These are phyloP conservation scores for Alternaria triticimaculans DNA, from an alignment of 2,329 filamentous ascomycete genomes.

Conservation along the genomic window DNA sequence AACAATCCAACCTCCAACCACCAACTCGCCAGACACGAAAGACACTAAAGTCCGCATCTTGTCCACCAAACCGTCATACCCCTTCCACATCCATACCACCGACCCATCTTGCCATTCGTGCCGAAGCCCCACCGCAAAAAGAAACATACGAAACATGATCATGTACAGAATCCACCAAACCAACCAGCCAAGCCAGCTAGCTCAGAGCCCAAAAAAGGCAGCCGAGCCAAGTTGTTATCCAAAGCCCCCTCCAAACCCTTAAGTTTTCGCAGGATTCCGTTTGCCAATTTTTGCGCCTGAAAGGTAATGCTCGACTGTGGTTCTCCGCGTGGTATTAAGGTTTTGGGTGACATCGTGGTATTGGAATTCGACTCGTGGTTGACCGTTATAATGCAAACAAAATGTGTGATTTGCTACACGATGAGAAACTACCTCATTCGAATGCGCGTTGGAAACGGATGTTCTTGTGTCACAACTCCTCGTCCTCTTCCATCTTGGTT, in stretches of 20 bases:
- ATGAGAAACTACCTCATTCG: slow-evolving; percentile 9
- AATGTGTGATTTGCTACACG: not conserved
- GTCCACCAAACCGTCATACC: not conserved
- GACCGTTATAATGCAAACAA: not conserved
- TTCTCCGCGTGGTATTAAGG: not conserved
- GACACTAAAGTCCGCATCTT: not conserved
- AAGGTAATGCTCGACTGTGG: not conserved
- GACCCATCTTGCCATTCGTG: not conserved
- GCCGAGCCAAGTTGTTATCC: not conserved
- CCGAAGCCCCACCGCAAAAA: not conserved
- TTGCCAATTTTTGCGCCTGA: not conserved
- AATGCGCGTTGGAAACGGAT: slow-evolving; percentile 33
- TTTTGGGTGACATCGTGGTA: not conserved
- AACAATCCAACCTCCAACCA: not conserved
- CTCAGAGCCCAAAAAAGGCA: not conserved
- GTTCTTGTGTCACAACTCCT: slow-evolving; percentile 52
- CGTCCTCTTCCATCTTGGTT: slow-evolving; percentile 51
- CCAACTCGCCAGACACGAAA: not conserved
- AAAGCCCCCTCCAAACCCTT: not conserved
- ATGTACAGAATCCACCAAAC: not conserved
- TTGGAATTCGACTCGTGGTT: not conserved
- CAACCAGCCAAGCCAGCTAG: not conserved
- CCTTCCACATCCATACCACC: not conserved
- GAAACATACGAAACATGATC: slow-evolving; percentile 1
- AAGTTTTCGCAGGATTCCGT: not conserved